Evolutionary conservation across 164 flowering plant genomes (phyloP).

Genomic region (Sedum album): DNA sequence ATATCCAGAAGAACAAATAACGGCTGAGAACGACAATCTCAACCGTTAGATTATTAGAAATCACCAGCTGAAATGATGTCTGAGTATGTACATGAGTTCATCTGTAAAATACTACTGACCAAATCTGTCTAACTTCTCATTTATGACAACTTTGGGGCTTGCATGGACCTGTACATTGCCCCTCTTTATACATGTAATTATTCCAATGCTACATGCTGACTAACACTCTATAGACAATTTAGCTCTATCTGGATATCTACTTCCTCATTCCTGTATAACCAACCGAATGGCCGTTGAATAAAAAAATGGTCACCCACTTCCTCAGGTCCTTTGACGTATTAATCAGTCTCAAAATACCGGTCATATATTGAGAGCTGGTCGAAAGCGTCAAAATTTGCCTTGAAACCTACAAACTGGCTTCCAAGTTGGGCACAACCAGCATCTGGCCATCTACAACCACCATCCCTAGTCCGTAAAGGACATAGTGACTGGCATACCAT

Average conservation of each 20-base stretch:
- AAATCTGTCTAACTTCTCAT: too few relatives aligned
- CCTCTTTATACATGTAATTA: neutral
- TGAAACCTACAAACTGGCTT: constrained; percentile 90
- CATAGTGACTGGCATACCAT: constrained; percentile 70
- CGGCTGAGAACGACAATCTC: too few relatives aligned
- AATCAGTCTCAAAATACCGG: constrained; percentile 36
- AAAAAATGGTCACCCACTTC: neutral
- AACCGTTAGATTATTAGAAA: too few relatives aligned
- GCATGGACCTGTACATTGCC: neutral
- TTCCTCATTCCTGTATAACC: neutral
- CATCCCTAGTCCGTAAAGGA: constrained; percentile 70
- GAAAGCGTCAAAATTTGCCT: constrained; percentile 90
- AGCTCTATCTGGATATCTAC: neutral
- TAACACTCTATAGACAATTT: neutral
- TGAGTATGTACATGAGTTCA: too few relatives aligned
- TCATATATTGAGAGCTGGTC: constrained; percentile 81
- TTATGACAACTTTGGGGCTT: too few relatives aligned
- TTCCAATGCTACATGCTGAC: neutral
- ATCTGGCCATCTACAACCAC: constrained; percentile 89
- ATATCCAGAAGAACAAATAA: too few relatives aligned
- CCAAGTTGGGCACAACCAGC: constrained; percentile 87
- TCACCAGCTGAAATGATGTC: too few relatives aligned
- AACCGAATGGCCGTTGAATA: neutral
- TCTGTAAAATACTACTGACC: too few relatives aligned
- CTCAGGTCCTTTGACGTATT: neutral